Evolutionary conservation across 495 filamentous ascomycete species (phyloP).

Genomic region (Evernia prunastri): DNA sequence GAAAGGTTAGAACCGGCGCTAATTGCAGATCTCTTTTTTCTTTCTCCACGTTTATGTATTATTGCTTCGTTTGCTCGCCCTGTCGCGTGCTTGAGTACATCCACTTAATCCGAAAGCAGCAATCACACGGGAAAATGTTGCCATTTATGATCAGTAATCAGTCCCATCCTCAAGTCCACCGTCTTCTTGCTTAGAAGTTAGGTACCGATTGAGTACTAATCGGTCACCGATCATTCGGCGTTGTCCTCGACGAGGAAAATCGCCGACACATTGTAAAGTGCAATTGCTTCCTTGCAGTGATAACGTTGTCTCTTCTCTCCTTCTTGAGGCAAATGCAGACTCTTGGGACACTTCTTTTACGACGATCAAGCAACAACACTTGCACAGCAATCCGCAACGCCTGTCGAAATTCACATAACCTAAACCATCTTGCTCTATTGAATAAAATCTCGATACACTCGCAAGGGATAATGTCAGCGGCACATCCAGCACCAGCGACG

Average conservation of each 20-base stretch:
- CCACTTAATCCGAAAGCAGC: not conserved
- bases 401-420: not conserved
- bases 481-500: slow-evolving; percentile 30
- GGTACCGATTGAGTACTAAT: not conserved
- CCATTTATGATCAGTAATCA: not conserved
- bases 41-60: not conserved
- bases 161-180: not conserved
- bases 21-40: not conserved
- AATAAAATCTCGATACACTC: not conserved
- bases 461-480: slow-evolving; percentile 21
- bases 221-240: slow-evolving; percentile 4
- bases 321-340: slow-evolving; percentile 13
- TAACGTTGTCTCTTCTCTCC: not conserved
- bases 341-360: not conserved
- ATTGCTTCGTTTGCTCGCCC: not conserved
- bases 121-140: not conserved
- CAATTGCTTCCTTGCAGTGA: slow-evolving; percentile 1
- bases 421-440: not conserved
- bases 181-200: not conserved
- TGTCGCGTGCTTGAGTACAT: not conserved
- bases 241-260: not conserved
- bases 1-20: slow-evolving; percentile 4
- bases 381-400: not conserved
- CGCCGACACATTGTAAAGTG: not conserved
- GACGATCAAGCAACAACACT: not conserved